A percentile compares a stretch with the other conserved stretches of the same genome.
phyloP scores from a whole-genome alignment of 2,329 filamentous ascomycete species.

The Beauveria brongniartii region DNA sequence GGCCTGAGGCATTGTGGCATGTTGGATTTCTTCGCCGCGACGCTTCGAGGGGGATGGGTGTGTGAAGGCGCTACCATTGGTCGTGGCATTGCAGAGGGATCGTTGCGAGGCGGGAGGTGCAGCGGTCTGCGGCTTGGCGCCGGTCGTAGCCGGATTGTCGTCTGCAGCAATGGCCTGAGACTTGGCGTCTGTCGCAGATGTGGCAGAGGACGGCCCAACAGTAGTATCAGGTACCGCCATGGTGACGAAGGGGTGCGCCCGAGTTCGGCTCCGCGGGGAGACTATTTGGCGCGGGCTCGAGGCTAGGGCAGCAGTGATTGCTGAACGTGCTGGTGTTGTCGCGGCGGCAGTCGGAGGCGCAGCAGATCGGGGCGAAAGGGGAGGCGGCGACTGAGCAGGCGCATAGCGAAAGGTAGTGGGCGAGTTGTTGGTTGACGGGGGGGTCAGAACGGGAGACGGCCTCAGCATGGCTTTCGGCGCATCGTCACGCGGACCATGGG shows the following conservation, averaged over 20 bases:
- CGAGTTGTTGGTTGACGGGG: slow-evolving; percentile 7
- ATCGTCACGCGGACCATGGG: slow-evolving; percentile 9
- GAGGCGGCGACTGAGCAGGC: slow-evolving; percentile 4
- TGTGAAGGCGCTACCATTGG: neutral
- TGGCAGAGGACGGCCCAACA: neutral
- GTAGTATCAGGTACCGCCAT: neutral
- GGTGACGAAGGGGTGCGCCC: neutral
- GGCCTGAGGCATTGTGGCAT: neutral
- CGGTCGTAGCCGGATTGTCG: neutral
- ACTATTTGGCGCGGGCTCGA: neutral
- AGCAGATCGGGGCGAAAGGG: slow-evolving; percentile 2
- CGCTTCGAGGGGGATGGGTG: slow-evolving; percentile 4
- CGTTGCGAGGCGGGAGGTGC: neutral
- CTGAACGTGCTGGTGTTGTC: neutral
- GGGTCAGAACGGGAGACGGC: slow-evolving; percentile 10
- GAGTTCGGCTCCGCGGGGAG: neutral
- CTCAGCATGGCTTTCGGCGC: slow-evolving; percentile 12
- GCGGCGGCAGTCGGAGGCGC: neutral
- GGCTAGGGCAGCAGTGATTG: neutral
- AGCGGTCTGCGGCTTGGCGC: neutral
- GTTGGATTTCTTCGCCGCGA: slow-evolving; percentile 1
- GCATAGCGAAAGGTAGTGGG: slow-evolving; percentile 11
- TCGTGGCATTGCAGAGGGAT: neutral
- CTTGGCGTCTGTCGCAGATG: neutral
- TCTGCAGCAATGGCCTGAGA: neutral